Conservation (phyloP, 2,329 filamentous ascomycete species). For the Colletotrichum zoysiae region DNA sequence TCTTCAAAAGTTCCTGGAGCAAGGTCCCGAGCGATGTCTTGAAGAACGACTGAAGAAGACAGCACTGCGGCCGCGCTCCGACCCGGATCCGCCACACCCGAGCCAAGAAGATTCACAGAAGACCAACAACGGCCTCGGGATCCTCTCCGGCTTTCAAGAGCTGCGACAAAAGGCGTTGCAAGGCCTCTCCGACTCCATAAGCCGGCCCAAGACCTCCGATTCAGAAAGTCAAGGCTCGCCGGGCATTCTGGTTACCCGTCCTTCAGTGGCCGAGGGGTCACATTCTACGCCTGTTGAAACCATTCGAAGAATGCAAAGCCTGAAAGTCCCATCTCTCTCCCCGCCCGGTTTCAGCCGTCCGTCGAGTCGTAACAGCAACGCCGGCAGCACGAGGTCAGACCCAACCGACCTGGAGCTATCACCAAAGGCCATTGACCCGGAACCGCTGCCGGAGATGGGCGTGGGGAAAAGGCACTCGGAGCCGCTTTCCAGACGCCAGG, state of each 20-base stretch:
- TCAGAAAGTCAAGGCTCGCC: conserved; percentile 46
- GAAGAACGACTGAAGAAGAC: conserved; percentile 61
- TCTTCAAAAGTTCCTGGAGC: conserved; percentile 66
- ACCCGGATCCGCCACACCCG: background rate
- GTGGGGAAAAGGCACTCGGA: conserved; percentile 17
- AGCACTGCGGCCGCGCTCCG: conserved; percentile 32
- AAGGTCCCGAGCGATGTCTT: conserved; percentile 68
- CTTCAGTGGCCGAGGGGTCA: conserved; percentile 44
- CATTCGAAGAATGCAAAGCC: conserved; percentile 44
- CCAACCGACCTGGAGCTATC: conserved; percentile 46
- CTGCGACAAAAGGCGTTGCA: conserved; percentile 18
- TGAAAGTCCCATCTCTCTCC: conserved; percentile 50
- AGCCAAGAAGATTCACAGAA: background rate
- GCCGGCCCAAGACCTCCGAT: conserved; percentile 35
- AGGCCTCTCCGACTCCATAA: conserved; percentile 21
- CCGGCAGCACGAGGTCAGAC: conserved; percentile 50
- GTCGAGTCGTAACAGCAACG: conserved; percentile 47
- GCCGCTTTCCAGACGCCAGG: conserved; percentile 18
- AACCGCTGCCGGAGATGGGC: background rate
- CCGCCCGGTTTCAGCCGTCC: conserved; percentile 48
- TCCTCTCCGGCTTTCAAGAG: conserved; percentile 20
- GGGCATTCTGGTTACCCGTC: conserved; percentile 54
- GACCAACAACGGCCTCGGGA: conserved; percentile 18
- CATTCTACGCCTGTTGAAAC: conserved; percentile 19
- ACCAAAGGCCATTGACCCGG: conserved; percentile 38